A percentile compares a stretch with the other conserved stretches of the same genome.
Evolutionary conservation across 2,329 filamentous ascomycete genomes (phyloP).

Genomic region (Nannizzia gypsea): DNA sequence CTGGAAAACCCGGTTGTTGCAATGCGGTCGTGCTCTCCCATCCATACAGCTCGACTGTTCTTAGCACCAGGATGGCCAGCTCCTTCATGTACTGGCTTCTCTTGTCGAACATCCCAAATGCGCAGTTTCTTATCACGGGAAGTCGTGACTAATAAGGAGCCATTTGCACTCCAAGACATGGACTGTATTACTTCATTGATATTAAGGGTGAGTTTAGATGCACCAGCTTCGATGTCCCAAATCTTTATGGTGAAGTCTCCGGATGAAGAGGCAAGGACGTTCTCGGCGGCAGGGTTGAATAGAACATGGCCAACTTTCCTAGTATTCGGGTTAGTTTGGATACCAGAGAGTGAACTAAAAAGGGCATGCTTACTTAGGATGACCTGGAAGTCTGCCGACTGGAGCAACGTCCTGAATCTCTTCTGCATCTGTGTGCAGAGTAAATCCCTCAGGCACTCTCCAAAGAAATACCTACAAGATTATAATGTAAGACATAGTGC

Average conservation of each 20-base stretch:
- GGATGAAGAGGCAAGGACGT: slow-evolving; percentile 86
- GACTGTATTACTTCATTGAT: slow-evolving; percentile 90
- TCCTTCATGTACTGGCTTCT: slow-evolving; percentile 73
- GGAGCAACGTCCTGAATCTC: slow-evolving; percentile 73
- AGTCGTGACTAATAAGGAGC: slow-evolving; percentile 76
- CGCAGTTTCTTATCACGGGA: slow-evolving; percentile 97
- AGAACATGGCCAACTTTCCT: slow-evolving; percentile 97
- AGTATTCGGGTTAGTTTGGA: slow-evolving; percentile 14
- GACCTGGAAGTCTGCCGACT: slow-evolving; percentile 68
- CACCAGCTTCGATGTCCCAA: slow-evolving; percentile 80
- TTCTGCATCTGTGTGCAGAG: slow-evolving; percentile 71
- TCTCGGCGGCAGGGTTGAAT: slow-evolving; percentile 93
- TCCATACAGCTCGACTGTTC: slow-evolving; percentile 93
- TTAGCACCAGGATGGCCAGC: slow-evolving; percentile 85
- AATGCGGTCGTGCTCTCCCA: slow-evolving; percentile 92
- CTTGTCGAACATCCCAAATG: slow-evolving; percentile 93
- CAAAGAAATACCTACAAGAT: slow-evolving; percentile 63
- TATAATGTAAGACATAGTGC: slow-evolving; percentile 46
- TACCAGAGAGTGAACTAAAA: background rate
- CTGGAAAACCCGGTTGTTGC: slow-evolving; percentile 94
- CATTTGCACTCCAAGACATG: slow-evolving; percentile 87
- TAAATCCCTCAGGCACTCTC: slow-evolving; percentile 83
- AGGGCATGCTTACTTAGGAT: slow-evolving; percentile 55
- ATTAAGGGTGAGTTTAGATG: slow-evolving; percentile 62
- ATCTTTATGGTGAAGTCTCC: slow-evolving; percentile 92